Conservation (phyloP, 2,329 filamentous ascomycete species). For the Metarhizium sp. region DNA sequence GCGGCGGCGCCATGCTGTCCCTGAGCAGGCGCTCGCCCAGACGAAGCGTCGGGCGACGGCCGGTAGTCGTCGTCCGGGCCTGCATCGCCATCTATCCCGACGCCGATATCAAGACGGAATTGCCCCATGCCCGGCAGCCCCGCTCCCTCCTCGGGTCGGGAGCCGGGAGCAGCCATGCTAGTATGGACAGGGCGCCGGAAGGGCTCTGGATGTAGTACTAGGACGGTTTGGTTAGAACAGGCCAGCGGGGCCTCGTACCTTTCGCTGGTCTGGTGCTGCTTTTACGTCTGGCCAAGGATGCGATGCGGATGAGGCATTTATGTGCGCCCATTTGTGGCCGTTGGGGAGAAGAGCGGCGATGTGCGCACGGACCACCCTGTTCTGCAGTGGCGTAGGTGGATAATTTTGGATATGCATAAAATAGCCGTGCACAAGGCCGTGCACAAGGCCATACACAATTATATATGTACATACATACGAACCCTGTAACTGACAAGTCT, state of each 20-base stretch:
- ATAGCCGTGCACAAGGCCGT: too few species aligned
- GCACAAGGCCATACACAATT: too few species aligned
- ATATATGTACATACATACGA: too few species aligned
- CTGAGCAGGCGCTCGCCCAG: background rate
- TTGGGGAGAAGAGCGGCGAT: constrained; percentile 1
- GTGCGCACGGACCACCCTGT: background rate
- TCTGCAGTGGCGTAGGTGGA: too few species aligned
- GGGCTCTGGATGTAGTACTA: background rate
- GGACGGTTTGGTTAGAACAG: background rate
- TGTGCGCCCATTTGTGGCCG: background rate
- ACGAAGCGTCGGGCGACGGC: background rate
- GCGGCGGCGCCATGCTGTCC: background rate
- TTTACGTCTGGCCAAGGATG: background rate
- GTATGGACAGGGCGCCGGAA: background rate
- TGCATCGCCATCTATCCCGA: constrained; percentile 1
- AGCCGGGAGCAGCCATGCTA: constrained; percentile 1
- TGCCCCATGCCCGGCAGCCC: constrained; percentile 7
- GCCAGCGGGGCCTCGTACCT: background rate
- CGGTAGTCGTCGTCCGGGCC: background rate
- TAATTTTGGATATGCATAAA: too few species aligned
- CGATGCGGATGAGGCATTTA: background rate
- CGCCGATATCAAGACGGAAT: constrained; percentile 6
- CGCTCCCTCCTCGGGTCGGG: background rate
- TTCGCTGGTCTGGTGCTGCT: constrained; percentile 4
- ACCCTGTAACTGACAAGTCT: too few species aligned